A percentile compares a stretch with the other conserved stretches of the same genome.
These are phyloP conservation scores for Colletotrichum destructivum DNA, from an alignment of 2,329 filamentous ascomycete species.

Conservation along the genomic window DNA sequence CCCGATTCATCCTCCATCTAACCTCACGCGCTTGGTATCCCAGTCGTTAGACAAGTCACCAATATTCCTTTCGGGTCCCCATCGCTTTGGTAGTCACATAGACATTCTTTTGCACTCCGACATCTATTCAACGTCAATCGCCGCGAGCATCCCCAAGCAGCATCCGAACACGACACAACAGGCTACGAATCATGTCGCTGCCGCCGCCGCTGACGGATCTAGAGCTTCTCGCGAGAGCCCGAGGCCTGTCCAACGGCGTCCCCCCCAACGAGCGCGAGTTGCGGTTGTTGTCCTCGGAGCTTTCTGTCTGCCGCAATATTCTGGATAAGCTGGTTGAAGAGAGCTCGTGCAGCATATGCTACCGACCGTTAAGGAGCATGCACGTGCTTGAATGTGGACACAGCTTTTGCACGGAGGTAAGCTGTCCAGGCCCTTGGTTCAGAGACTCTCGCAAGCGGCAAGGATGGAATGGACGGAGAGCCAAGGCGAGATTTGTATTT, in stretches of 20 bases:
- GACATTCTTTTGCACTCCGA: not conserved
- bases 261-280: not conserved
- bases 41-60: too few relatives aligned
- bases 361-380: slow-evolving; percentile 3
- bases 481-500: not conserved
- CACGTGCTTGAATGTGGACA: slow-evolving; percentile 7
- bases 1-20: too few relatives aligned
- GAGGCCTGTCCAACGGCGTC: not conserved
- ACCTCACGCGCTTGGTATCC: too few relatives aligned
- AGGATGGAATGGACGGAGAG: too few relatives aligned
- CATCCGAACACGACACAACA: not conserved
- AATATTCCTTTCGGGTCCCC: not conserved
- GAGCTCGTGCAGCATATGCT: slow-evolving; percentile 15
- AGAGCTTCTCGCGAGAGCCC: not conserved
- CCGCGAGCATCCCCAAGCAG: not conserved
- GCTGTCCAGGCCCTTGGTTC: not conserved
- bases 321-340: slow-evolving; percentile 14
- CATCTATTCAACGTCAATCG: not conserved
- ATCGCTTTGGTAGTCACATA: not conserved
- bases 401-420: slow-evolving; percentile 3
- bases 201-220: not conserved
- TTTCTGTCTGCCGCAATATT: not conserved
- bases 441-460: too few relatives aligned
- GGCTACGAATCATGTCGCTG: not conserved
- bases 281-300: too few relatives aligned